phyloP scores from a whole-genome alignment of 2,329 filamentous ascomycete species.

The Fusarium poae region DNA sequence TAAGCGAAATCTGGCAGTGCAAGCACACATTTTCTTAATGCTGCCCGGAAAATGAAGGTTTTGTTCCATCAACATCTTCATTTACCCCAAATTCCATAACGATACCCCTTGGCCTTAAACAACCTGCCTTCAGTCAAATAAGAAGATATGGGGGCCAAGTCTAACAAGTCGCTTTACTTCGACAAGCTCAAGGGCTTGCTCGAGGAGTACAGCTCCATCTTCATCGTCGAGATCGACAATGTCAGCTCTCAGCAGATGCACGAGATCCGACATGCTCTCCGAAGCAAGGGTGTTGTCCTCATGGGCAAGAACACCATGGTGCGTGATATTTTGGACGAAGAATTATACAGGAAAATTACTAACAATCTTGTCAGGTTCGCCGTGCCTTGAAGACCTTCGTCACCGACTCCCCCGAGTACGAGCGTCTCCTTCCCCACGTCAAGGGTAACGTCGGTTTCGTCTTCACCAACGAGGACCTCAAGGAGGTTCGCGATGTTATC shows the following conservation, averaged over 20 bases:
- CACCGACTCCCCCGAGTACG: constrained; percentile 92
- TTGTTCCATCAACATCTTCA: constrained; percentile 33
- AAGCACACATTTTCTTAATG: constrained; percentile 50
- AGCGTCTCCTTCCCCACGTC: constrained; percentile 95
- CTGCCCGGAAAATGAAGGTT: constrained; percentile 21
- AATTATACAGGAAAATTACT: constrained; percentile 22
- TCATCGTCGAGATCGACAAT: constrained; percentile 99
- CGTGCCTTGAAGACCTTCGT: constrained; percentile 98
- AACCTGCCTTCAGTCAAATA: constrained; percentile 91
- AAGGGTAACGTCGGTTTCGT: constrained; percentile 99
- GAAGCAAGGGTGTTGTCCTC: constrained; percentile 92
- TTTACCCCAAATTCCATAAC: constrained; percentile 45
- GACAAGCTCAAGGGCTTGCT: constrained; percentile 99
- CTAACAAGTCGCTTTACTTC: constrained; percentile 97
- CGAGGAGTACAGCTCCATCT: constrained; percentile 96
- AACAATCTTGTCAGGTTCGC: constrained; percentile 73
- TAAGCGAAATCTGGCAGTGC: constrained; percentile 48
- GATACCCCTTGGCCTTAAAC: constrained; percentile 84
- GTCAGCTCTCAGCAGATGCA: constrained; percentile 99
- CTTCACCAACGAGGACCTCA: constrained; percentile 98
- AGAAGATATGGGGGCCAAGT: constrained; percentile 99
- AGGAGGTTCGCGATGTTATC: constrained; percentile 92
- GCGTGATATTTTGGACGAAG: constrained; percentile 47
- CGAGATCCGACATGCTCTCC: constrained; percentile 96
- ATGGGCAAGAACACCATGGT: constrained; percentile 99